Evolutionary conservation across 176 grass and related monocot genomes (phyloP), one percentile per base, ranked within the genome.

Genomic region (Zoysia japonica): DNA sequence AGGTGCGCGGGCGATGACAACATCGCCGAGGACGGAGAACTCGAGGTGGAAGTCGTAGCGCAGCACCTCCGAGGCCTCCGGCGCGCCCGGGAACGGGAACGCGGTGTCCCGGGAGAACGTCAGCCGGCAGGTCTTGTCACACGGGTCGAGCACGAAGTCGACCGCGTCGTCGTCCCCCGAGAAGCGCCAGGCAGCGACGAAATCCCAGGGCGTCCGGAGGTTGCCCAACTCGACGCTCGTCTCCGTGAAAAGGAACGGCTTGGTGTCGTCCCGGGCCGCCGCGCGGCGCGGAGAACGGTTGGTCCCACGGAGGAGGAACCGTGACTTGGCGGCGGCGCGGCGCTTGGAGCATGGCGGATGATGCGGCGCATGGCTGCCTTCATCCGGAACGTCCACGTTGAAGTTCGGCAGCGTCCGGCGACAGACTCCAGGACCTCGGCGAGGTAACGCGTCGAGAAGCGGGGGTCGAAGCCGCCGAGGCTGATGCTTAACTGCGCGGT

Each of bases 61-160:
- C 14, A 97, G 87, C 36, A 80, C 65, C 56, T 9, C 80, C 72
- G 51, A 14, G 47, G 40, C 45, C 45, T 5, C 5, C 45, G n/a
- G 3, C 19, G n/a, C 11, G 8, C 47, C 89, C 14, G 39, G 76
- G 78, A 92, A 90, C 0, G 74, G n/a, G 78, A 97, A 97, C 1
- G 78, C 85, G 12, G 81, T 89, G 49, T 97, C 67, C 28, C 83
- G 60, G 49, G 87, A 6, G 80, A 94, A 94, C 17, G 92, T 35
- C 1, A 94, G 1, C 20, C 78, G 80, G 85, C 89, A 97, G 61
- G 11, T 17, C 1, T 84, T 78, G 47, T 98, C 88, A 60, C 89
- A 90, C 3, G 91, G 91, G 50, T 97, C 95, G 60, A 97, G 77
- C 10, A 74, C 38, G 66, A 97, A 90, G 51, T 94, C 91, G 70